Base-by-base conservation (phyloP, 768 basidiomycete species). In the Suillus lakei region DNA sequence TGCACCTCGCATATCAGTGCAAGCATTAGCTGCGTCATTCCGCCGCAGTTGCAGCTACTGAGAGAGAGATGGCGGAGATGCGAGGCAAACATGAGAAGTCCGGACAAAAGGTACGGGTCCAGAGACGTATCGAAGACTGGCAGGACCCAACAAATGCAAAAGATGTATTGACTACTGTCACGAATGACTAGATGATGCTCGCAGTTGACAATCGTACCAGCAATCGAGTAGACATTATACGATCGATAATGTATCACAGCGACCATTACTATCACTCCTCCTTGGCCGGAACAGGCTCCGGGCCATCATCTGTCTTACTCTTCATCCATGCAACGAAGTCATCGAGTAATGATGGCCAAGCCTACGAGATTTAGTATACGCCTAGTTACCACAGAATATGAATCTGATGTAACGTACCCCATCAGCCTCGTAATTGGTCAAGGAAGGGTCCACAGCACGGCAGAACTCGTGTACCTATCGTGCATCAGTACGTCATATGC, bases 311-410 rank as follows among this genome's bases (percentile, higher is more conserved):
- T 41, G 60, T 61, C 64, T 68, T 77, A 6, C 64, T 65, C 65
- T 76, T 80, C 73, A 89, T 92, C 90, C 88, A 92, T 3, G 73
- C 73, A 6, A 88, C 91, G 71, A 94, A 95, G 66, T 92, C 88
- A 70, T 95, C 93, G 53, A 94, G 77, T 67, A 93, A 79, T 16
- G 91, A 91, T 0, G 93, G 93, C 93, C 93, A 94, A 39, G 91
- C 90, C 91, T 92, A 30, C 6, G 26, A 46, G 10, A 23, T 63
- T 53, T 26, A 66, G 56, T 26, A 55, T 60, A 56, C 32, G 51
- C 56, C n/a, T 53, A 62, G 55, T 56, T 50, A 50, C 30, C 46
- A 5, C 7, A 60, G 8, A 46, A 5, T 36, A 50, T 55, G 9
- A 41, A 6, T 38, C 44, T 54, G 36, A 58, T 58, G 48, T n/a